Conservation (phyloP, 192 early-diverging fungal genomes). For the Backusella macrospora region DNA sequence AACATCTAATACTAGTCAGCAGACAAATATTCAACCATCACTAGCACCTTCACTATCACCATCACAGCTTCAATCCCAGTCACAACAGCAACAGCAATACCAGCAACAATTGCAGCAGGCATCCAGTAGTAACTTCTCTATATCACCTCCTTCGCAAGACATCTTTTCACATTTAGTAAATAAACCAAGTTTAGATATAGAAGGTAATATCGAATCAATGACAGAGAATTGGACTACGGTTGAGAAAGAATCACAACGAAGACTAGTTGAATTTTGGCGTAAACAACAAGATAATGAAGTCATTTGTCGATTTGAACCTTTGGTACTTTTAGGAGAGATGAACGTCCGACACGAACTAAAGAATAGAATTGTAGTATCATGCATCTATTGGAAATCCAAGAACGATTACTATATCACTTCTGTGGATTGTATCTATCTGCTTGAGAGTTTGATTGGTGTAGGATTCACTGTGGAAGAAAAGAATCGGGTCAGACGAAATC, state of each 20-base stretch:
- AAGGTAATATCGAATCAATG: slow-evolving; percentile 68
- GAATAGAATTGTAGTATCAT: slow-evolving; percentile 59
- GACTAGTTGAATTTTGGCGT: slow-evolving; percentile 75
- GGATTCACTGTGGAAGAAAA: slow-evolving; percentile 79
- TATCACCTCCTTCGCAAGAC: slow-evolving; percentile 28
- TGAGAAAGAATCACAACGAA: slow-evolving; percentile 62
- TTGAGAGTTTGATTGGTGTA: slow-evolving; percentile 71
- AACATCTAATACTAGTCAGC: background rate
- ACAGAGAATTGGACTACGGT: slow-evolving; percentile 62
- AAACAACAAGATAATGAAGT: slow-evolving; percentile 67
- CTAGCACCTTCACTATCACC: background rate
- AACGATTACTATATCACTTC: slow-evolving; percentile 76
- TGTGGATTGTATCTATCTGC: slow-evolving; percentile 72
- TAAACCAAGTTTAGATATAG: slow-evolving; percentile 69
- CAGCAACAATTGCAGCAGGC: slow-evolving; percentile 16
- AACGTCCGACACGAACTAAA: background rate
- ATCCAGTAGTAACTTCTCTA: background rate
- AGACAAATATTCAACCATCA: slow-evolving; percentile 5
- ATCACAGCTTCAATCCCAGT: background rate
- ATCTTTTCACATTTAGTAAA: slow-evolving; percentile 67
- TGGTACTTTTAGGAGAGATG: slow-evolving; percentile 22
- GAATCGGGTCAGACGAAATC: slow-evolving; percentile 83
- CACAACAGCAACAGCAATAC: slow-evolving; percentile 21
- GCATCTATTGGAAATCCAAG: slow-evolving; percentile 75
- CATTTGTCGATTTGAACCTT: slow-evolving; percentile 64